phyloP scores from a whole-genome alignment of 1,284 basidiomycete species.

The Trichosporon asahii region DNA sequence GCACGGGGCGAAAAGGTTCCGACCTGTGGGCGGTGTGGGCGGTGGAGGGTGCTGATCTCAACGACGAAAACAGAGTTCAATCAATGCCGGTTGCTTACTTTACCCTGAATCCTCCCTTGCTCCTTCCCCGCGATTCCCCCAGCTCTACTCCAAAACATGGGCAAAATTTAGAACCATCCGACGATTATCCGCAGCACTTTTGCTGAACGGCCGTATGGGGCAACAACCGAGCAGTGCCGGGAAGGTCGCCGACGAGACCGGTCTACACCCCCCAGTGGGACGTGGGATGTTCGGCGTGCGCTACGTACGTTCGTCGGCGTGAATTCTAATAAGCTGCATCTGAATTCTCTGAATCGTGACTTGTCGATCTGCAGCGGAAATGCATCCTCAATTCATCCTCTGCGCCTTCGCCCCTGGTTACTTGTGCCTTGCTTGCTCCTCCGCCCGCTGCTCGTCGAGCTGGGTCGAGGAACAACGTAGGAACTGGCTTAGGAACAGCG shows the following conservation, averaged over 20 bases:
- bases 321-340: background rate
- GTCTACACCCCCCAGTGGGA: no score
- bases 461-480: no score
- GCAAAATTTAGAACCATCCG: background rate
- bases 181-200: background rate
- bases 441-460: background rate
- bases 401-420: background rate
- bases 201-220: background rate
- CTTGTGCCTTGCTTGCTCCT: background rate
- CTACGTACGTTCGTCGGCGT: background rate
- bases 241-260: no score
- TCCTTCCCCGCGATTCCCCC: no score
- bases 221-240: no score
- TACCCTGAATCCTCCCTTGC: background rate
- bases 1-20: background rate
- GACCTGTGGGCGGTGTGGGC: no score
- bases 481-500: background rate
- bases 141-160: background rate
- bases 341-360: background rate
- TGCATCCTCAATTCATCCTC: background rate
- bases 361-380: background rate
- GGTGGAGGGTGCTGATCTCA: no score
- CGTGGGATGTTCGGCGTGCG: no score
- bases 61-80: slow-evolving; percentile 1
- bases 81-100: background rate